phyloP scores from a whole-genome alignment of 371 early-diverging fungal genomes.

The Mucor saturninus region DNA sequence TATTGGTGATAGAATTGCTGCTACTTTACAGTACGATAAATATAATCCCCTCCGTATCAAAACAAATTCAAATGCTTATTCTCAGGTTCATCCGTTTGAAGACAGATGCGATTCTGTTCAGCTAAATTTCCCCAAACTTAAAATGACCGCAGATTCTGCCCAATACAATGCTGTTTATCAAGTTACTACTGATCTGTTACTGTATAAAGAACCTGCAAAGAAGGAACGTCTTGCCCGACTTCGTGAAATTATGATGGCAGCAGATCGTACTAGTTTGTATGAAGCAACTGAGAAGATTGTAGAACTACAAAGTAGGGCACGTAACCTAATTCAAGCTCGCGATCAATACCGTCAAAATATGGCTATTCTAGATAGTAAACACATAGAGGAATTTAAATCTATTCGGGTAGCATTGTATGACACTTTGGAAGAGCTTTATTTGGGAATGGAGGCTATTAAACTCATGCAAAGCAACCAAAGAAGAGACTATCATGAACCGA shows the following conservation, averaged over 20 bases:
- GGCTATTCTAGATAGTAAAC: slow-evolving; percentile 27
- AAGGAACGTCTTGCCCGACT: slow-evolving; percentile 73
- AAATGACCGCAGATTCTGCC: slow-evolving; percentile 69
- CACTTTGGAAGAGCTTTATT: slow-evolving; percentile 66
- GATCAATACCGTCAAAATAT: slow-evolving; percentile 45
- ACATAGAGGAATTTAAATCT: slow-evolving; percentile 37
- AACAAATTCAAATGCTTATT: slow-evolving; percentile 20
- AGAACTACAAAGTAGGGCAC: slow-evolving; percentile 71
- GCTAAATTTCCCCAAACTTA: slow-evolving; percentile 71
- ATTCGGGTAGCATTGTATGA: slow-evolving; percentile 36
- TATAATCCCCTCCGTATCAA: slow-evolving; percentile 79
- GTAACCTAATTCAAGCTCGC: slow-evolving; percentile 33
- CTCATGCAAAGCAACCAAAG: slow-evolving; percentile 50
- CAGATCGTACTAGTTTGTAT: slow-evolving; percentile 59
- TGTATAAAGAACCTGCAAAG: slow-evolving; percentile 82
- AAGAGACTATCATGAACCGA: slow-evolving; percentile 41
- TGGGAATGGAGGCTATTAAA: slow-evolving; percentile 75
- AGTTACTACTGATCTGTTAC: slow-evolving; percentile 76
- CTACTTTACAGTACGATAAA: slow-evolving; percentile 77
- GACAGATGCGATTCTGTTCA: slow-evolving; percentile 64
- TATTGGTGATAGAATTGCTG: slow-evolving; percentile 74
- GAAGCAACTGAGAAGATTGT: slow-evolving; percentile 65
- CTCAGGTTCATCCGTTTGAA: slow-evolving; percentile 51
- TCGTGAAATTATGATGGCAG: slow-evolving; percentile 77
- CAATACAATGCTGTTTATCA: slow-evolving; percentile 78